A percentile compares a stretch with the other conserved stretches of the same genome.
These are phyloP conservation scores for Gaertneriomyces semiglobifer DNA, from an alignment of 192 early-diverging fungal species.

Conservation along the genomic window DNA sequence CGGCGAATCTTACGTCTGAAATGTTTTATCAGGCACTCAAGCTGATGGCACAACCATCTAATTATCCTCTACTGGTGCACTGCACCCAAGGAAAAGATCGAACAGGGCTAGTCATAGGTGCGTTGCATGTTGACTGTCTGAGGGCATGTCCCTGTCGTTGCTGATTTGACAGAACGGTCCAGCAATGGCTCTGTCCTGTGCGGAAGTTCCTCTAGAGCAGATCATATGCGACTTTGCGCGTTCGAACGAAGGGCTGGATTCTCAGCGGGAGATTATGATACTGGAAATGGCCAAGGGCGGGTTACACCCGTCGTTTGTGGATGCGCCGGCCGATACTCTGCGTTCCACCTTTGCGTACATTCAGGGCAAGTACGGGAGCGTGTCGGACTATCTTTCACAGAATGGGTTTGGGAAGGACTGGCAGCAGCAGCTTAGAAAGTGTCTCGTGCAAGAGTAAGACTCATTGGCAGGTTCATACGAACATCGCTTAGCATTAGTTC, in stretches of 20 bases:
- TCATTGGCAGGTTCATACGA: too few relatives aligned
- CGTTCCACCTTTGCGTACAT: constrained; percentile 16
- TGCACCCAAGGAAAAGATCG: constrained; percentile 54
- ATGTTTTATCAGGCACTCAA: constrained; percentile 15
- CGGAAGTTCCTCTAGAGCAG: constrained; percentile 16
- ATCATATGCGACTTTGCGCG: constrained; percentile 30
- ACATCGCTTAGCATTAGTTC: too few relatives aligned
- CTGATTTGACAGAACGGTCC: too few relatives aligned
- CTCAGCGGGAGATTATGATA: constrained; percentile 23
- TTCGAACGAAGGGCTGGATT: constrained; percentile 17
- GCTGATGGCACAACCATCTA: constrained; percentile 22
- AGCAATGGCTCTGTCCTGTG: constrained; percentile 25
- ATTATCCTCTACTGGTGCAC: constrained; percentile 47
- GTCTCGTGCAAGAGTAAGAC: neutral
- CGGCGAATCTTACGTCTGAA: neutral
- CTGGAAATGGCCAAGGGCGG: constrained; percentile 33
- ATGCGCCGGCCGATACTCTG: constrained; percentile 24
- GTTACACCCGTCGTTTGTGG: constrained; percentile 20
- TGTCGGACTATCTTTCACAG: constrained; percentile 12
- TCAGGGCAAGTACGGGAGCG: constrained; percentile 22
- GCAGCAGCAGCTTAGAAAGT: constrained; percentile 8
- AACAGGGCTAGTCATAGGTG: constrained; percentile 30
- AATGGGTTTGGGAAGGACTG: constrained; percentile 24
- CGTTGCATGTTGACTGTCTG: neutral
- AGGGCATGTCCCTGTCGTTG: too few relatives aligned